phyloP scores from a whole-genome alignment of 371 early-diverging fungal species.

The Blakeslea trispora region DNA sequence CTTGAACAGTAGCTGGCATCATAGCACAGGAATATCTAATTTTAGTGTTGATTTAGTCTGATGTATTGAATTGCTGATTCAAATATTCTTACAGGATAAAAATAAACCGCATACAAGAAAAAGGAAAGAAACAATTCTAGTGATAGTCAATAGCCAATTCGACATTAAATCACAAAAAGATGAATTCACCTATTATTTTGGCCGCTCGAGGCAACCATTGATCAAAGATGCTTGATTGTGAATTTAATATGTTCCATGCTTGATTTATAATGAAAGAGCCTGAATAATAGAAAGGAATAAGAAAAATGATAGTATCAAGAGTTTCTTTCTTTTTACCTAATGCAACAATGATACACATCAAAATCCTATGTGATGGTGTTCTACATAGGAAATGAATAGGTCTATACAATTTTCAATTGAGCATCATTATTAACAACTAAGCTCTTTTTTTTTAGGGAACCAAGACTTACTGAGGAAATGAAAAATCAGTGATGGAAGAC shows the following conservation, averaged over 20 bases:
- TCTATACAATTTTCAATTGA: conserved; percentile 15
- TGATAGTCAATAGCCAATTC: too few species aligned
- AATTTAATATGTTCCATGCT: conserved; percentile 53
- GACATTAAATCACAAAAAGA: too few species aligned
- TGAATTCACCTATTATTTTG: conserved; percentile 47
- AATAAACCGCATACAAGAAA: conserved; percentile 52
- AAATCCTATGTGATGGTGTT: conserved; percentile 44
- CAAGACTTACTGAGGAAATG: conserved; percentile 43
- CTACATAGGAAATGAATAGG: conserved; percentile 49
- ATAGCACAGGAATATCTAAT: conserved; percentile 43
- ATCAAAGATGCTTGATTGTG: conserved; percentile 45
- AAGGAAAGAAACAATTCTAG: conserved; percentile 51
- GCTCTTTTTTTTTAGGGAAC: background rate
- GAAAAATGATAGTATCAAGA: background rate
- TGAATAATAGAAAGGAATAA: conserved; percentile 4
- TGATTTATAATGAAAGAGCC: conserved; percentile 52
- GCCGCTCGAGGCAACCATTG: conserved; percentile 47
- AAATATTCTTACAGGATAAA: conserved; percentile 51
- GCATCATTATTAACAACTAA: background rate
- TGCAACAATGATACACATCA: conserved; percentile 45
- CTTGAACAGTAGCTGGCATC: conserved; percentile 48
- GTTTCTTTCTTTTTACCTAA: conserved; percentile 30
- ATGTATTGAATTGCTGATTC: background rate
- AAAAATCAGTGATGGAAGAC: conserved; percentile 26
- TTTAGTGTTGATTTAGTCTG: background rate